Conservation (phyloP, 2,329 filamentous ascomycete genomes). For the Verticillium zaregamsianum region DNA sequence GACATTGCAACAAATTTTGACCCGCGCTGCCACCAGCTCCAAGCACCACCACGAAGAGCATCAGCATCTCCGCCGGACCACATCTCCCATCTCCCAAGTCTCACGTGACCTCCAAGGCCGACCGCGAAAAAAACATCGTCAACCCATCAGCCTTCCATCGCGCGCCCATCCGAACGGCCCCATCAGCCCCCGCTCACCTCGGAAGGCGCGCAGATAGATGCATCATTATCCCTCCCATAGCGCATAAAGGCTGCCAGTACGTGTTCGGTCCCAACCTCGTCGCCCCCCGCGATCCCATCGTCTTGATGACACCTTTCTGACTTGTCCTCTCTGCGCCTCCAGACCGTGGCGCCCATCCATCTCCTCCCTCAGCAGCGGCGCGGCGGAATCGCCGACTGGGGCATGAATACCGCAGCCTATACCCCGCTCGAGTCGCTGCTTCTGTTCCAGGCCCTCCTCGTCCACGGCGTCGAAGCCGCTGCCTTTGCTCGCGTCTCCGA, state of each 20-base stretch:
- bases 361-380: slow-evolving; percentile 40
- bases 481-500: slow-evolving; percentile 72
- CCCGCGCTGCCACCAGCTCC: not conserved
- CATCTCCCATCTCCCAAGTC: not conserved
- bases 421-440: slow-evolving; percentile 83
- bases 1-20: not conserved
- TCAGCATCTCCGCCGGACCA: not conserved
- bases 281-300: not conserved
- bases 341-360: slow-evolving; percentile 53
- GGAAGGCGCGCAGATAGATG: slow-evolving; percentile 12
- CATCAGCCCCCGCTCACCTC: slow-evolving; percentile 1
- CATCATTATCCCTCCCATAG: slow-evolving; percentile 7
- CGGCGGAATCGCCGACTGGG: slow-evolving; percentile 51
- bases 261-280: slow-evolving; percentile 4
- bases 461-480: slow-evolving; percentile 59
- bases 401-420: slow-evolving; percentile 60
- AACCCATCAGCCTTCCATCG: not conserved
- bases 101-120: not conserved
- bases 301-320: slow-evolving; percentile 2
- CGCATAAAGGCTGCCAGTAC: slow-evolving; percentile 14
- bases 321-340: slow-evolving; percentile 16
- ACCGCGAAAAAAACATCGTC: not conserved
- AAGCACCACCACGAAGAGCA: not conserved
- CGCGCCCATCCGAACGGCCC: not conserved
- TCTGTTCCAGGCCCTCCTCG: slow-evolving; percentile 74